Conservation (phyloP, 441 rosid species). For the Populus hybrid region DNA sequence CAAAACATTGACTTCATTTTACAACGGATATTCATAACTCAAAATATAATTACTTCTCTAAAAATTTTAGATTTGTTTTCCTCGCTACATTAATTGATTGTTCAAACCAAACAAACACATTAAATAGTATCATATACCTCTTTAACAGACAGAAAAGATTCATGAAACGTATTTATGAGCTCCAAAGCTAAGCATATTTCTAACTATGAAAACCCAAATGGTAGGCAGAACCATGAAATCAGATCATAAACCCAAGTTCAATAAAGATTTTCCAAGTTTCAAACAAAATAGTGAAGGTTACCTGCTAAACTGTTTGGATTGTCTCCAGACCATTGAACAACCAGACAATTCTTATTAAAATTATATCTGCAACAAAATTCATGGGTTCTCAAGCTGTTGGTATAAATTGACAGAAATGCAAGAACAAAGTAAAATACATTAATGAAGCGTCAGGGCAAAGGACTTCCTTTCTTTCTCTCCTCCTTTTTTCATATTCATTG, state of each 20-base stretch:
- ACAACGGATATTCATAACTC: background rate
- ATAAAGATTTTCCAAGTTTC: background rate
- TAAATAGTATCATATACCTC: background rate
- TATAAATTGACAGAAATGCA: background rate
- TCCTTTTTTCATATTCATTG: background rate
- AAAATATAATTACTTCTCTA: background rate
- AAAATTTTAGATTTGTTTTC: too few relatives aligned
- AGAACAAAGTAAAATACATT: background rate
- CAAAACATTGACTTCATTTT: background rate
- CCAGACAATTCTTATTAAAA: conserved; percentile 65
- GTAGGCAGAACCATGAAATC: background rate
- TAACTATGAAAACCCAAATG: background rate
- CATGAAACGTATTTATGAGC: background rate
- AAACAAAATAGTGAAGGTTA: conserved; percentile 21
- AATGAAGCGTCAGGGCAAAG: background rate
- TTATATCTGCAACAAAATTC: conserved; percentile 48
- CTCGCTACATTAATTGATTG: background rate
- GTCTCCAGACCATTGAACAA: conserved; percentile 96
- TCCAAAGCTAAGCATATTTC: background rate
- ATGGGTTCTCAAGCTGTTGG: conserved; percentile 10
- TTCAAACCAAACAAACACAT: too few relatives aligned
- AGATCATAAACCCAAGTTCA: background rate
- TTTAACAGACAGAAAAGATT: background rate
- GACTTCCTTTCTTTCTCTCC: background rate
- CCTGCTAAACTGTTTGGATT: conserved; percentile 98